Evolutionary conservation across 2,329 filamentous ascomycete species (phyloP).

Genomic region (Colletotrichum shisoi): DNA sequence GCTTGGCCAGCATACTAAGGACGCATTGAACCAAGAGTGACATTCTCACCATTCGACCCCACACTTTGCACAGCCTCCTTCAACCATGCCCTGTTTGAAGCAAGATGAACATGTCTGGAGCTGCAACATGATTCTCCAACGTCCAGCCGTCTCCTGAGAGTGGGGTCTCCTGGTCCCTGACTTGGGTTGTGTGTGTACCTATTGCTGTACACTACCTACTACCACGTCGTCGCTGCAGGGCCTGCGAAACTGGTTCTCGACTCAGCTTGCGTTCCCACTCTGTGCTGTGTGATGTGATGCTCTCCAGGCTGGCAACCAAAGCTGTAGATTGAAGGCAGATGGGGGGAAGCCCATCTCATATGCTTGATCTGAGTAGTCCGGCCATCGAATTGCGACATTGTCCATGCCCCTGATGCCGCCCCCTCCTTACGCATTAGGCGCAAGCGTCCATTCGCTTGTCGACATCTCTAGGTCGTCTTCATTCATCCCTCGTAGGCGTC

Average conservation of each 20-base stretch:
- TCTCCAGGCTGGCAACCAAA: not conserved
- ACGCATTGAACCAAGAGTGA: constrained; percentile 34
- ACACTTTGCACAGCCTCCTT: constrained; percentile 40
- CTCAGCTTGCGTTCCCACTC: constrained; percentile 25
- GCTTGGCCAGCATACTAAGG: constrained; percentile 32
- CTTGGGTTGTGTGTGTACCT: not conserved
- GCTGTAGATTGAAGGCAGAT: constrained; percentile 13
- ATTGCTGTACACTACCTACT: too few relatives aligned
- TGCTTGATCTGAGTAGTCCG: constrained; percentile 1
- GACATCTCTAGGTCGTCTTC: constrained; percentile 5
- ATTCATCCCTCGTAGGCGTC: constrained; percentile 20
- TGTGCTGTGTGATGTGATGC: constrained; percentile 19
- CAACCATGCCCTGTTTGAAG: constrained; percentile 37
- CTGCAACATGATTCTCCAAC: constrained; percentile 37
- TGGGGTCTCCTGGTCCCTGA: constrained; percentile 13
- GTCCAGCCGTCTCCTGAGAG: constrained; percentile 37
- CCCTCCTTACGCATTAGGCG: constrained; percentile 2
- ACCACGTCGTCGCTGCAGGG: constrained; percentile 22
- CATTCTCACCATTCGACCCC: constrained; percentile 38
- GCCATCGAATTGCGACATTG: constrained; percentile 25
- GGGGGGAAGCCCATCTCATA: constrained; percentile 1
- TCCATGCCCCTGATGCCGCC: not conserved
- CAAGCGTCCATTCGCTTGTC: constrained; percentile 16
- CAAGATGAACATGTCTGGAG: constrained; percentile 39
- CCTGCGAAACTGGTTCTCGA: constrained; percentile 34